A percentile compares a stretch with the other conserved stretches of the same genome.
Conservation (phyloP, 1,284 basidiomycete genomes). For the Agroathelia rolfsii region DNA sequence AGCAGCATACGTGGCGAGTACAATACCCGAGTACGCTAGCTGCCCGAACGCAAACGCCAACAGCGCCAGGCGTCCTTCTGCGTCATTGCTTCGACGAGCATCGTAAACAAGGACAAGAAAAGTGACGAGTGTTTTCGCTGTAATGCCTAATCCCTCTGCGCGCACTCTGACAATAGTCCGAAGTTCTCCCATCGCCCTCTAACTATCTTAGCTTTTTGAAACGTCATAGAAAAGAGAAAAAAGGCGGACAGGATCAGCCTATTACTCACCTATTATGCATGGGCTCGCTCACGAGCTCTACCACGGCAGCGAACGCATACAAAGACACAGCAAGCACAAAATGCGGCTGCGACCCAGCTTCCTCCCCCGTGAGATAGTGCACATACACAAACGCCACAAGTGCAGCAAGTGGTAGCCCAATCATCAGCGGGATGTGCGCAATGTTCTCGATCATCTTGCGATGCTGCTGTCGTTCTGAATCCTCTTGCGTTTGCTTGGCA, state of each 20-base stretch:
- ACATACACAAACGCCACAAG: constrained; percentile 40
- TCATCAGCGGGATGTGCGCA: constrained; percentile 45
- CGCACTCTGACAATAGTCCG: constrained; percentile 61
- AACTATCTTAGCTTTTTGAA: too few relatives aligned
- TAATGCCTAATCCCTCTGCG: constrained; percentile 77
- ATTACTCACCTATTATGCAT: constrained; percentile 60
- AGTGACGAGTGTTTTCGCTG: constrained; percentile 63
- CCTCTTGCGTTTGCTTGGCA: constrained; percentile 9
- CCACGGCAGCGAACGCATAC: constrained; percentile 67
- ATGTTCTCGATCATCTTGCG: constrained; percentile 28
- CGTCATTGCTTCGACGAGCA: constrained; percentile 14
- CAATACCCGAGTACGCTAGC: constrained; percentile 49
- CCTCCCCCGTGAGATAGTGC: constrained; percentile 32
- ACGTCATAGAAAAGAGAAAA: constrained; percentile 4
- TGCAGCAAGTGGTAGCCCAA: constrained; percentile 46
- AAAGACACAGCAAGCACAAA: constrained; percentile 56
- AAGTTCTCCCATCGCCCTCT: constrained; percentile 58
- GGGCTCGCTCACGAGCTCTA: constrained; percentile 78
- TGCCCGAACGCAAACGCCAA: constrained; percentile 81
- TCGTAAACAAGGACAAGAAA: constrained; percentile 53
- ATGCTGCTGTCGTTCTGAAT: constrained; percentile 10
- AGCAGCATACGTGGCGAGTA: constrained; percentile 26
- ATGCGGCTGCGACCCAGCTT: constrained; percentile 48
- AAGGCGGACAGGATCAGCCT: too few relatives aligned
- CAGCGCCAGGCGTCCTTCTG: constrained; percentile 46